Evolutionary conservation across 805 yeast species (phyloP).

Genomic region (Pichia californica): DNA sequence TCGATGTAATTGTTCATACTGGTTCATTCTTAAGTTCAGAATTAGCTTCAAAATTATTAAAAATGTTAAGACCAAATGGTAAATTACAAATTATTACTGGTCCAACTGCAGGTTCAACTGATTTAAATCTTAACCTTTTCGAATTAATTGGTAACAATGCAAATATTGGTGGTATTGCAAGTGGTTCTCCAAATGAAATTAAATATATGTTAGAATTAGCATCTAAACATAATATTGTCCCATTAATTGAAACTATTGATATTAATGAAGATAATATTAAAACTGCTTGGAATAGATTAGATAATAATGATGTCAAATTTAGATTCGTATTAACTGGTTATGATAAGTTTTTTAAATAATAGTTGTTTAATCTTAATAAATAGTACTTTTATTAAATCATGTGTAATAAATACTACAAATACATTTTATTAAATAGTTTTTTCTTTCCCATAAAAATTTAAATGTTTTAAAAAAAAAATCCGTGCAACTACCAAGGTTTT

Average conservation of each 20-base stretch:
- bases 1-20: conserved; percentile 44
- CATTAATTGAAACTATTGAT: conserved; percentile 46
- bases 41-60: conserved; percentile 18
- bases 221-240: conserved; percentile 37
- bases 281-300: conserved; percentile 40
- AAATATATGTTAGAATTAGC: conserved; percentile 41
- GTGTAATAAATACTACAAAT: too few relatives aligned
- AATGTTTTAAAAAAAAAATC: too few relatives aligned
- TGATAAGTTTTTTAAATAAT: conserved; percentile 28
- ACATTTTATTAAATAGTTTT: too few relatives aligned
- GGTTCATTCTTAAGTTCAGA: conserved; percentile 34
- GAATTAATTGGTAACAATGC: conserved; percentile 1
- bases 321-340: conserved; percentile 46
- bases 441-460: too few relatives aligned
- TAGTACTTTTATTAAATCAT: too few relatives aligned
- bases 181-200: conserved; percentile 42
- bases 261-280: conserved; percentile 37
- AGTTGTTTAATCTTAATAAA: too few relatives aligned
- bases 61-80: conserved; percentile 26
- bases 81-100: conserved; percentile 23
- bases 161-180: conserved; percentile 23
- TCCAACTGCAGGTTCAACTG: conserved; percentile 15
- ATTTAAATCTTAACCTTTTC: background rate
- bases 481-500: too few relatives aligned
- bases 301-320: conserved; percentile 43